A percentile compares a stretch with the other conserved stretches of the same genome.
These are phyloP conservation scores for Oryza glumipatula DNA, from an alignment of 176 grass and related monocot genomes.

Conservation along the genomic window DNA sequence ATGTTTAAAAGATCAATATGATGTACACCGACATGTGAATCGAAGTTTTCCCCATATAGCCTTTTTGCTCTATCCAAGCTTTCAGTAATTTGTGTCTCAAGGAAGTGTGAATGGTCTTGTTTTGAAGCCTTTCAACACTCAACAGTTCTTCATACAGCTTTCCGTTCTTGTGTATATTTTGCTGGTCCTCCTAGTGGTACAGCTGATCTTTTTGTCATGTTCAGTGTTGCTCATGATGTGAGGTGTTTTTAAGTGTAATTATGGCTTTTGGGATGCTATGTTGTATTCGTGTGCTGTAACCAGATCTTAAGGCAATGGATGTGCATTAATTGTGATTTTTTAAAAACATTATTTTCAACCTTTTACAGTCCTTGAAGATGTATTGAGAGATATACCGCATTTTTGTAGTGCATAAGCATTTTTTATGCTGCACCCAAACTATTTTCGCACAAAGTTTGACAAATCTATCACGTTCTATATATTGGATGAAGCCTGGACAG, in stretches of 20 bases:
- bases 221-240: neutral
- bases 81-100: constrained; percentile 9
- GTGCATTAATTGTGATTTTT: neutral
- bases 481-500: neutral
- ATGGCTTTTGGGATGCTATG: neutral
- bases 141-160: neutral
- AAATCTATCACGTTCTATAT: neutral
- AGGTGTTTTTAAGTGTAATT: neutral
- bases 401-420: neutral
- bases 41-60: constrained; percentile 18
- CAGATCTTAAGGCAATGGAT: neutral
- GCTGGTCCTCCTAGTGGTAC: neutral
- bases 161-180: neutral
- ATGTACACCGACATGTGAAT: neutral
- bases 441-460: neutral
- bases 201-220: neutral
- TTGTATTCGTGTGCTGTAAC: neutral
- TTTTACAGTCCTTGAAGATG: neutral
- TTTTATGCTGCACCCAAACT: neutral
- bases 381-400: neutral
- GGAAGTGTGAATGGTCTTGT: neutral
- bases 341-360: neutral
- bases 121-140: neutral
- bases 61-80: constrained; percentile 2
- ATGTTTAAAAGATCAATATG: constrained; percentile 32